Evolutionary conservation across 2,329 filamentous ascomycete species (phyloP), one percentile per base, ranked within the genome.

Genomic region (Cucurbitaria berberidis): DNA sequence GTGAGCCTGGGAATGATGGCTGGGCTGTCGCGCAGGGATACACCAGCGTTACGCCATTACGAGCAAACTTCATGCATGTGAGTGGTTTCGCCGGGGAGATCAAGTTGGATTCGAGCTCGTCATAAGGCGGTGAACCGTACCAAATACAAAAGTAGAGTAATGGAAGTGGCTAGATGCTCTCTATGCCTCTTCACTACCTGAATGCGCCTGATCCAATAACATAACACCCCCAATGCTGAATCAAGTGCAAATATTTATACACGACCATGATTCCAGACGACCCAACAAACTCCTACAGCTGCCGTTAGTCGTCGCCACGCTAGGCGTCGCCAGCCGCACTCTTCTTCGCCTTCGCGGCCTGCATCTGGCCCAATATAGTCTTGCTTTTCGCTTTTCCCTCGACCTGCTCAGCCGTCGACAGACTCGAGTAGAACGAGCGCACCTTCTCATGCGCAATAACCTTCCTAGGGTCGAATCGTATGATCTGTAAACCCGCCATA

Each of bases 381-480:
- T 53, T 61, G 15, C 68, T 71, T 66, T 73, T 72, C 16, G 65
- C 65, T 19, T 67, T 68, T 38, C 69, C 68, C 48, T 74, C 70
- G 21, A 67, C 62, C 29, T 68, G 62, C 52, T 90, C 89, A 3
- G 89, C 90, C 55, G 86, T 88, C 64, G 89, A 89, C 30, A 99
- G 78, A 66, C 90, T 89, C 57, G 86, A 83, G 74, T 99, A 99
- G 70, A 99, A 99, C 1, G 82, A 82, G 5, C 91, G 82, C 16
- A 99, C 95, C 64, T 87, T 87, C 1, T 91, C 88, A 70, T 99
- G 95, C 2, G 96, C 95, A 87, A 96, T 93, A 22, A 99, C 93
- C 76, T 96, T 98, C 56, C 80, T 84, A 62, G 91, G 89, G 67
- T 97, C 90, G 67, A 99, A 99, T 30, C 91, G 84, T 43, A 93